Conservation (phyloP, 192 early-diverging fungal species). For the Haplosporangium gracile region DNA sequence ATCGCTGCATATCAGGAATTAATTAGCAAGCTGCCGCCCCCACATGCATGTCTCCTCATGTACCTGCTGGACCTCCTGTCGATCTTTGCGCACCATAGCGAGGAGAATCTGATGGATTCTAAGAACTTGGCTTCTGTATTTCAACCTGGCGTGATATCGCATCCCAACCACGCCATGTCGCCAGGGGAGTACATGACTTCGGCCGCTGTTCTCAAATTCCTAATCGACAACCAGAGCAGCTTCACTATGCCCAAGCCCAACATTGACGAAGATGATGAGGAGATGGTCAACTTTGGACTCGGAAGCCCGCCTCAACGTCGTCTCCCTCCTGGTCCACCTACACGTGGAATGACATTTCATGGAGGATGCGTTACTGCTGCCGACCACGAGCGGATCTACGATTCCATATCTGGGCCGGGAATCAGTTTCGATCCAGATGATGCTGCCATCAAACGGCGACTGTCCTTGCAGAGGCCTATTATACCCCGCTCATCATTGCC, state of each 20-base stretch:
- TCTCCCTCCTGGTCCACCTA: not conserved
- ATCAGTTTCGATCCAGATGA: constrained; percentile 32
- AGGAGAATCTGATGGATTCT: constrained; percentile 76
- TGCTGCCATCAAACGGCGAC: constrained; percentile 24
- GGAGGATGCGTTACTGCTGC: constrained; percentile 46
- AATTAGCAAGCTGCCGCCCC: constrained; percentile 67
- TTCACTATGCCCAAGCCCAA: constrained; percentile 53
- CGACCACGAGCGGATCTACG: constrained; percentile 38
- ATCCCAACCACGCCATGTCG: constrained; percentile 76
- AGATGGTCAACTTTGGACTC: constrained; percentile 35
- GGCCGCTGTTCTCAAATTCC: constrained; percentile 80
- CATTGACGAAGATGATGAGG: constrained; percentile 52
- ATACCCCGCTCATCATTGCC: constrained; percentile 41
- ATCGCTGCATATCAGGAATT: constrained; percentile 67
- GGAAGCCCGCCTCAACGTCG: constrained; percentile 3
- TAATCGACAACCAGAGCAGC: constrained; percentile 73
- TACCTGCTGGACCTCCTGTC: constrained; percentile 77
- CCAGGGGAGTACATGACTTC: constrained; percentile 84
- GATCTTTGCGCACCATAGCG: constrained; percentile 64
- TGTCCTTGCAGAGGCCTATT: constrained; percentile 37
- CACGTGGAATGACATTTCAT: not conserved
- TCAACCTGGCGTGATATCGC: constrained; percentile 80
- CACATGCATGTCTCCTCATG: constrained; percentile 76
- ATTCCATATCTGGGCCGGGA: constrained; percentile 3
- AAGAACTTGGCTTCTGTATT: constrained; percentile 83